Base-by-base conservation (phyloP, 2,329 filamentous ascomycete genomes). In the Talaromyces verruculosus region DNA sequence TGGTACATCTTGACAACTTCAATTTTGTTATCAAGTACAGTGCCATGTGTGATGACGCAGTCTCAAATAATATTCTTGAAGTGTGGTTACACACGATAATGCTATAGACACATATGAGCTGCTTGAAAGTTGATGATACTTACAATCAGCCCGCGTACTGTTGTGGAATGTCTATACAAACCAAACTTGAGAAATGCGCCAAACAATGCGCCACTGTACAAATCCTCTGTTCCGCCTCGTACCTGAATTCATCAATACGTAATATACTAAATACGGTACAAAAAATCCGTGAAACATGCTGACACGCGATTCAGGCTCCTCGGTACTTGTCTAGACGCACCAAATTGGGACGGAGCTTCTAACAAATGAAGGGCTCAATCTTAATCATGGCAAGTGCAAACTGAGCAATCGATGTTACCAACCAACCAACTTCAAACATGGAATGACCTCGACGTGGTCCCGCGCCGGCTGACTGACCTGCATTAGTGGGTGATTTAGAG, bases 401-500 rank as follows among this genome's bases (percentile, higher is more conserved):
- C 22, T n/a, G 45, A 45, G 25, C 37, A 33, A 45, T 45, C 7
- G 17, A 60, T 28, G 57, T 33, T 30, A 33, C 57, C 22, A 25
- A 15, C 33, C n/a, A 37, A 13, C 33, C n/a, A 37, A 25, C 33
- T 57, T 57, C 30, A 37, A 57, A 39, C 53, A 17, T 37, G 11
- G 53, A 22, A 33, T 60, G 37, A 60, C 37, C 57, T 43, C 37
- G 22, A 3, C 39, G 17, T 28, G 30, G 15, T 53, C 15, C 11
- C 33, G 39, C 10, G 55, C 55, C 35, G 10, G 57, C 37, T 60
- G 57, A 45, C 37, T 19, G 57, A 39, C 57, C 57, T 60, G 57
- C 57, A 60, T 60, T 60, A 60, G 57, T 37, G 57, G 39, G 57
- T 45, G 35, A 30, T 33, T 43, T 60, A 43, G 15, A 39, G 22